A percentile compares a stretch with the other conserved stretches of the same genome.
Evolutionary conservation across 768 basidiomycete genomes (phyloP).

Genomic region (Saitozyma sp.): DNA sequence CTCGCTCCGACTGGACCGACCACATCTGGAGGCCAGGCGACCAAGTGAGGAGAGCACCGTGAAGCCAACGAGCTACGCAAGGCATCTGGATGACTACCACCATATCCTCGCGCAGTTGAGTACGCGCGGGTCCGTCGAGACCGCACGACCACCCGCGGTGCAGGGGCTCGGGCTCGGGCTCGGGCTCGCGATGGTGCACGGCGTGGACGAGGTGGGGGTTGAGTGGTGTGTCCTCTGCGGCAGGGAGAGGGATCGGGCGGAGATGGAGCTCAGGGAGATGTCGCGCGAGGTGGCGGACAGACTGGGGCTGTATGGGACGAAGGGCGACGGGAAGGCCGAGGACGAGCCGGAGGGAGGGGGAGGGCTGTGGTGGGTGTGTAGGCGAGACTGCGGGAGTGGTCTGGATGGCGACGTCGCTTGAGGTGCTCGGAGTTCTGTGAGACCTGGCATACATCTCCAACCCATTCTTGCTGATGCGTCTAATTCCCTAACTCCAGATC

Average conservation of each 20-base stretch:
- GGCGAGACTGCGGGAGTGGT: neutral
- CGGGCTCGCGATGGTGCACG: neutral
- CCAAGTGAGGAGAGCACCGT: neutral
- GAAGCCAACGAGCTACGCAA: neutral
- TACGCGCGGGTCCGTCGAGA: neutral
- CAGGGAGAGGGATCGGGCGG: conserved; percentile 3
- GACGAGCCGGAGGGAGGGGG: neutral
- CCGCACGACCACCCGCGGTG: neutral
- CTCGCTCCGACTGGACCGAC: neutral
- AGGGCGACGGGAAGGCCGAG: neutral
- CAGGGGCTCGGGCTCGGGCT: neutral
- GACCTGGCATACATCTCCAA: no score
- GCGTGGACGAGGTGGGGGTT: conserved; percentile 13
- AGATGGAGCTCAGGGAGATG: conserved; percentile 7
- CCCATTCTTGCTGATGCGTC: no score
- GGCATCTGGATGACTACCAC: neutral
- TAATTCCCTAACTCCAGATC: no score
- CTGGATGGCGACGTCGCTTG: no score
- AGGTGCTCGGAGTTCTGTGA: no score
- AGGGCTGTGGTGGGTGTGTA: neutral
- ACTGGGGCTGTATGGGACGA: no score
- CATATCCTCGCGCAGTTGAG: neutral
- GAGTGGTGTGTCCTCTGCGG: conserved; percentile 19
- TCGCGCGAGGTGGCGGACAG: no score
- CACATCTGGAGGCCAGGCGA: neutral